These are phyloP conservation scores for Paraconiothyrium brasiliense DNA, from an alignment of 2,329 filamentous ascomycete species.

Conservation along the genomic window DNA sequence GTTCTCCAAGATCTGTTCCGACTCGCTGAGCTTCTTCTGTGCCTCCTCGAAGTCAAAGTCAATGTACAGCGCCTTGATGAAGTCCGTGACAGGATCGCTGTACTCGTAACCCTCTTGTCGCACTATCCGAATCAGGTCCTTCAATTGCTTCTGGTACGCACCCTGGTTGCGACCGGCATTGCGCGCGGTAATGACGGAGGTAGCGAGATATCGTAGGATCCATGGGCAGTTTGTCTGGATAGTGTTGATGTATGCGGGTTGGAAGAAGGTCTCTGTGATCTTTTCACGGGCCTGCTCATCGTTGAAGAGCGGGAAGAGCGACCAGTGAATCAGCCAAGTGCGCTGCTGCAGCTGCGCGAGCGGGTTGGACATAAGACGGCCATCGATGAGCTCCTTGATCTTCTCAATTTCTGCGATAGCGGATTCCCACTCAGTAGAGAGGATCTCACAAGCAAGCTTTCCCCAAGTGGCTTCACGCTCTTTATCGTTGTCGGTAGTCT, in stretches of 20 bases:
- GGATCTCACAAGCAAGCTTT: conserved; percentile 94
- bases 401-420: conserved; percentile 73
- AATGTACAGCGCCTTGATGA: conserved; percentile 94
- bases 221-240: conserved; percentile 98
- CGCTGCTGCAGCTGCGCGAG: conserved; percentile 95
- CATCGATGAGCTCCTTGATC: conserved; percentile 82
- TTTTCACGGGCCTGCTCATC: conserved; percentile 88
- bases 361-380: conserved; percentile 94
- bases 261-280: conserved; percentile 97
- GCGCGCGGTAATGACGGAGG: conserved; percentile 91
- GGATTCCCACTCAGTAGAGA: conserved; percentile 93
- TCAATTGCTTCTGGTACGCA: conserved; percentile 98
- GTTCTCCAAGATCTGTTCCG: conserved; percentile 87
- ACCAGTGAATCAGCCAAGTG: conserved; percentile 98
- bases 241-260: conserved; percentile 97
- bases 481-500: conserved; percentile 97
- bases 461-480: conserved; percentile 96
- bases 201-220: conserved; percentile 92
- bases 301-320: conserved; percentile 99
- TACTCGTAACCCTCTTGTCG: conserved; percentile 99
- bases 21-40: conserved; percentile 83
- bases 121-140: conserved; percentile 94
- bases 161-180: conserved; percentile 75
- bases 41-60: conserved; percentile 98
- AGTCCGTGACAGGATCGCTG: conserved; percentile 92